These are phyloP conservation scores for Lipomyces japonicus DNA, from an alignment of 805 yeast species.

Conservation along the genomic window DNA sequence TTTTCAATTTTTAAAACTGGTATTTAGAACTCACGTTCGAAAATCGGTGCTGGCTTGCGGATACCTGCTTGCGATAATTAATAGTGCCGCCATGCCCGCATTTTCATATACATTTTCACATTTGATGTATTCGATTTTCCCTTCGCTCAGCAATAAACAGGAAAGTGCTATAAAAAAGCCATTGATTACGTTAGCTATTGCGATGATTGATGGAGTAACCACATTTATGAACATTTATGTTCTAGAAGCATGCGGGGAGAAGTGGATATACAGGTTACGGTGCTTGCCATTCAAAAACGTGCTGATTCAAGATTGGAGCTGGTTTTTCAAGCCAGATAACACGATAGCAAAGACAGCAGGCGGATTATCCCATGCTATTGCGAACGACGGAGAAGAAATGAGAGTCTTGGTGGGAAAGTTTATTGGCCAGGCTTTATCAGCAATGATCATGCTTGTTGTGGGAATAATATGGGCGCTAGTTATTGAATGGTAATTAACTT, in stretches of 20 bases:
- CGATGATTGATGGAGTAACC: conserved; percentile 58
- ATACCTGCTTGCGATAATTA: conserved; percentile 47
- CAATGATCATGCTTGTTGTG: conserved; percentile 50
- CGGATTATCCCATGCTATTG: conserved; percentile 49
- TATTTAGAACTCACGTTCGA: conserved; percentile 5
- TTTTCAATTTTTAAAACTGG: neutral
- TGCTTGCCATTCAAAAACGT: conserved; percentile 47
- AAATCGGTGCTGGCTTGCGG: conserved; percentile 45
- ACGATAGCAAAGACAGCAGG: neutral
- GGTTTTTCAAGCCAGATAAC: conserved; percentile 37
- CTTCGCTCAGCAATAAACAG: conserved; percentile 33
- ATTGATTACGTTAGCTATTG: conserved; percentile 55
- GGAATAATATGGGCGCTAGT: conserved; percentile 77
- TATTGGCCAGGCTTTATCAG: conserved; percentile 51
- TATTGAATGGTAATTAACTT: conserved; percentile 80
- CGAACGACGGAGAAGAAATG: conserved; percentile 80
- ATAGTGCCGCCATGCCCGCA: conserved; percentile 67
- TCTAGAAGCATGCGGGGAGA: conserved; percentile 60
- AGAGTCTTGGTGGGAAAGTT: conserved; percentile 62
- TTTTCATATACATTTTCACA: conserved; percentile 77
- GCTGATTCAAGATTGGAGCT: conserved; percentile 49
- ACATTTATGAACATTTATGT: conserved; percentile 50
- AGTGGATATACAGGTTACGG: conserved; percentile 59
- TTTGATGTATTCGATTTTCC: conserved; percentile 60
- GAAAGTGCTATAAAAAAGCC: conserved; percentile 56